Base-by-base conservation (phyloP, 208 protist genomes). In the Wallacemonas sp. region DNA sequence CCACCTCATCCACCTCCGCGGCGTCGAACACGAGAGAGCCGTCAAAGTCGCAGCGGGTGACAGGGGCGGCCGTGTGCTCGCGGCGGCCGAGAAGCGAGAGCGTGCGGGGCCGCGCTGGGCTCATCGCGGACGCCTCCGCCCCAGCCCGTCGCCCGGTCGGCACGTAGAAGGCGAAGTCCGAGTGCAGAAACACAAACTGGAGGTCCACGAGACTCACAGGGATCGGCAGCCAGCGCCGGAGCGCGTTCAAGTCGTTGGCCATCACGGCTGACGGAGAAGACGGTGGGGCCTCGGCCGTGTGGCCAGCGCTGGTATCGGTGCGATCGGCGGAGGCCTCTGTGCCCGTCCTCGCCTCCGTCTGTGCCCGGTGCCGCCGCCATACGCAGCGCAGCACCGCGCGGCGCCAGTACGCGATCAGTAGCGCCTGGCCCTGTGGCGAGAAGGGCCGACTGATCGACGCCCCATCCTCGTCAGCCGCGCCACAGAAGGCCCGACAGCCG, bases 361-460 rank as follows among this genome's bases (percentile, higher is more conserved):
- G 44, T 10, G 11, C n/a, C 32, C 39, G 16, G 32, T 41, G 31
- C 31, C 32, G 26, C 31, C 28, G 26, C 52, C 52, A 59, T 10
- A 59, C 29, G 18, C 31, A 59, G 5, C 4, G 62, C 67, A 67
- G 76, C 62, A 70, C 70, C 31, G 57, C 70, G 25, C 62, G 69
- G 16, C 84, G 71, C 82, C 85, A 91, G 62, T 91, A 91, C n/a
- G 77, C 62, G 23, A 91, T 57, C 28, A 91, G 76, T 59, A 89
- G 65, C 32, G 72, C 65, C 69, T 89, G 70, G 12, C 86, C 86
- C 33, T 85, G 81, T 8, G 82, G 82, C 2, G 86, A 92, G 44
- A 92, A 89, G 25, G 86, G 86, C 1, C 86, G 79, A 45, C 81
- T 82, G 57, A 92, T 84, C 41, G 66, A 67, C 0, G 82, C 82